phyloP scores from a whole-genome alignment of 208 protist species.

The Leishmania tropica region DNA sequence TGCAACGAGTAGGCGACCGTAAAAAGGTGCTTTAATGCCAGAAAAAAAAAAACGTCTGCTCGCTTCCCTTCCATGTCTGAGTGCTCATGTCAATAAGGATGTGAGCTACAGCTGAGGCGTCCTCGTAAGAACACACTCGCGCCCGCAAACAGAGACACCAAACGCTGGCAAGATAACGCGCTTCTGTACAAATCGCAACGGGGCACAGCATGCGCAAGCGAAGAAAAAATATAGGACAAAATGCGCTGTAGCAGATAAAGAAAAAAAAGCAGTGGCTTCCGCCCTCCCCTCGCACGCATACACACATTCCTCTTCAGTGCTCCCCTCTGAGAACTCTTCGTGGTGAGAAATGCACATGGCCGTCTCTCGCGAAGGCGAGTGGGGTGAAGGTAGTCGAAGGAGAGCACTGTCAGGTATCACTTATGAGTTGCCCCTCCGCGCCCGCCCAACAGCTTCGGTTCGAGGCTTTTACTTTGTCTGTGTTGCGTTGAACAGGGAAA shows the following conservation, averaged over 20 bases:
- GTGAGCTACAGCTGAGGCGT: not conserved
- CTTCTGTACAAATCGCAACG: not conserved
- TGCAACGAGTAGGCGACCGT: slow-evolving; percentile 4
- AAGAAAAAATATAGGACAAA: not conserved
- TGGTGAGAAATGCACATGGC: not conserved
- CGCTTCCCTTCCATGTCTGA: not conserved
- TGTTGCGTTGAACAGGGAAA: not conserved
- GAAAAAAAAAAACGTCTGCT: not conserved
- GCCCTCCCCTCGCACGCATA: not conserved
- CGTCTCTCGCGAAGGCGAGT: not conserved
- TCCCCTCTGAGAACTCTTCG: not conserved
- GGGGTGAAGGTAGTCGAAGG: not conserved
- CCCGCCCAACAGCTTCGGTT: not conserved
- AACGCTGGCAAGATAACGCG: not conserved
- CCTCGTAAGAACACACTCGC: not conserved
- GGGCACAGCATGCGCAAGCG: not conserved
- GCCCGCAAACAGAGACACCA: not conserved
- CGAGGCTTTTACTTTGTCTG: not conserved
- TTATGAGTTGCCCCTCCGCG: not conserved
- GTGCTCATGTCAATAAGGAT: not conserved
- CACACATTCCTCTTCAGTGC: not conserved
- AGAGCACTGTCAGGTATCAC: not conserved
- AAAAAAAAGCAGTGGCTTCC: not conserved
- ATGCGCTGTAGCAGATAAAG: not conserved
- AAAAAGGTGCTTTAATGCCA: not conserved